Evolutionary conservation across 257 asterid species (phyloP), one percentile per base, ranked within the genome.

Genomic region (Lavandula angustifolia): DNA sequence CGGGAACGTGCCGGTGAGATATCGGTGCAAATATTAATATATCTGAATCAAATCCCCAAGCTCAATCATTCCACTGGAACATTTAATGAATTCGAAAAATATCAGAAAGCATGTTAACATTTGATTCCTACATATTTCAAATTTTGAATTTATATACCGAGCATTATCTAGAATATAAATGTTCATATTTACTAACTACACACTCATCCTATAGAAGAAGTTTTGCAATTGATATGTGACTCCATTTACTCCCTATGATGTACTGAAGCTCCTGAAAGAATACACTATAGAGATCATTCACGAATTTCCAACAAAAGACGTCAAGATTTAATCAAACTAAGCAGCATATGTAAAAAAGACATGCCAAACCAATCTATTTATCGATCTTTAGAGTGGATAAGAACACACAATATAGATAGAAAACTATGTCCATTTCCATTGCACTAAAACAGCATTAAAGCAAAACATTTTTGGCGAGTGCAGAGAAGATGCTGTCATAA

Each of bases 261-360:
- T 54, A 27, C 54, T 3, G 54, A 54, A 68, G 22, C 62, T 48
- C 79, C 82, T 77, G 82, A 54, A 66, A 52, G 46, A 50, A 38
- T 44, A 40, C 46, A 68, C 31, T 9, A 11, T 37, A 9, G 42
- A 29, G 22, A 54, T 13, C 10, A 34, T 16, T 14, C 0, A 6
- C 53, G 32, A 34, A 32, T 46, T 46, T 11, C 35, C 17, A 16
- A 16, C 2, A 13, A 66, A 57, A n/a, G 14, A 7, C 40, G 5
- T 51, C 44, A 29, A 59, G 41, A 72, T 37, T 29, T 38, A 16
- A 64, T 57, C 53, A 49, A 4, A 27, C 5, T 43, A 51, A 56
- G 52, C 44, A 72, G 14, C 50, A 60, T 48, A 29, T 54, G 52
- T 51, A 56, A 34, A 10, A 9, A 32, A 31, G 1, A 7, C 14